Evolutionary conservation across 129 eudicot genomes (phyloP).

Genomic region (Flaveria linearis): DNA sequence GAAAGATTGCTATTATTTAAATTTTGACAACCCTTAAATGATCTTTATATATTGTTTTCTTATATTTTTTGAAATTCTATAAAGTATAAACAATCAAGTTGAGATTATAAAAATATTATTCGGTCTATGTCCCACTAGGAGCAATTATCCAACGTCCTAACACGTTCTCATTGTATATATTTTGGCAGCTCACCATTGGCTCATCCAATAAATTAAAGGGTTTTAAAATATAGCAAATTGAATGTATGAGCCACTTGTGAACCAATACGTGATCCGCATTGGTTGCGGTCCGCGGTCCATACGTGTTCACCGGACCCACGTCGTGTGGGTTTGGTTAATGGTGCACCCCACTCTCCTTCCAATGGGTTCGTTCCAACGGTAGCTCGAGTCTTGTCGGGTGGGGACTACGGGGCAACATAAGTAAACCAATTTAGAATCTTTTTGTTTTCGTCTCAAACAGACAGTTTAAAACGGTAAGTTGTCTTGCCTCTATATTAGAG

Average conservation of each 20-base stretch:
- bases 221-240: background rate
- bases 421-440: too few species aligned
- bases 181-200: constrained; percentile 22
- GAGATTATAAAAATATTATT: background rate
- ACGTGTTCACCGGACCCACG: background rate
- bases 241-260: constrained; percentile 7
- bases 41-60: background rate
- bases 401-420: background rate
- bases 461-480: too few species aligned
- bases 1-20: too few species aligned
- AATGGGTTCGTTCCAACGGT: constrained; percentile 13
- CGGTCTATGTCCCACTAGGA: background rate
- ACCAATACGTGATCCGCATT: background rate
- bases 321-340: constrained; percentile 2
- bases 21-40: background rate
- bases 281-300: background rate
- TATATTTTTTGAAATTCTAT: too few species aligned
- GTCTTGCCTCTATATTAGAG: too few species aligned
- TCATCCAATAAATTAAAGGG: background rate
- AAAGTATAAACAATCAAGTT: background rate
- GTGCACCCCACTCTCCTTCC: background rate
- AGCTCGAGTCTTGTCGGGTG: background rate
- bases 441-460: too few species aligned
- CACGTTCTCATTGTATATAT: background rate
- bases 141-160: background rate